A percentile compares a stretch with the other conserved stretches of the same genome.
Conservation (phyloP, 2,329 filamentous ascomycete species). For the Phialophora expanda region DNA sequence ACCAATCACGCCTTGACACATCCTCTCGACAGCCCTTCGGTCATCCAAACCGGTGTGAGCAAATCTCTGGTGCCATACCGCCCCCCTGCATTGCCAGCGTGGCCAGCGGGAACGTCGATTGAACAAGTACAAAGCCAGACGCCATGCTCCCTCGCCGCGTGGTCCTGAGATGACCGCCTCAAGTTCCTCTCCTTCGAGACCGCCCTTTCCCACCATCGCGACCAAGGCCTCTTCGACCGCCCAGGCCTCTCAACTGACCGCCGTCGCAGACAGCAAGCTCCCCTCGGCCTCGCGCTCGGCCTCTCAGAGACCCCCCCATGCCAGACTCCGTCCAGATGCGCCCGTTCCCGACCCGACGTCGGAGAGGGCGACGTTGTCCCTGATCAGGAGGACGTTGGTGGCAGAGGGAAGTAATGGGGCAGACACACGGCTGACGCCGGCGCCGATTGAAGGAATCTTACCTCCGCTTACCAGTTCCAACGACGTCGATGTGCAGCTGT, state of each 20-base stretch:
- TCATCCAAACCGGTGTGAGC: slow-evolving; percentile 36
- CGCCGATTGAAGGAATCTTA: slow-evolving; percentile 78
- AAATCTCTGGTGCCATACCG: slow-evolving; percentile 41
- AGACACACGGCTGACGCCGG: slow-evolving; percentile 63
- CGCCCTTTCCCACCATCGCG: slow-evolving; percentile 34
- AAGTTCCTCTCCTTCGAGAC: slow-evolving; percentile 41
- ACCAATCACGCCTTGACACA: slow-evolving; percentile 39
- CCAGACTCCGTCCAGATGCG: slow-evolving; percentile 39
- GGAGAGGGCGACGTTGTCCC: slow-evolving; percentile 76
- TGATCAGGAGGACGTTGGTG: slow-evolving; percentile 84
- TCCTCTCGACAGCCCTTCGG: slow-evolving; percentile 29
- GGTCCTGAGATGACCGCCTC: slow-evolving; percentile 39
- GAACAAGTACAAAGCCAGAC: slow-evolving; percentile 44
- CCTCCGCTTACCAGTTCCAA: slow-evolving; percentile 93
- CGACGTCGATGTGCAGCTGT: slow-evolving; percentile 89
- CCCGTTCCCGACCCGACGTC: slow-evolving; percentile 60
- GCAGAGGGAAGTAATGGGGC: slow-evolving; percentile 49
- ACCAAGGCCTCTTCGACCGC: slow-evolving; percentile 47
- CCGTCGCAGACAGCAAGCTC: slow-evolving; percentile 30
- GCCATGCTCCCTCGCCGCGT: slow-evolving; percentile 35
- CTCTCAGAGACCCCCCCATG: slow-evolving; percentile 43
- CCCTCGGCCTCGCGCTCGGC: slow-evolving; percentile 41
- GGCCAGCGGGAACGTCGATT: slow-evolving; percentile 23
- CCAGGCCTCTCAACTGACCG: slow-evolving; percentile 37
- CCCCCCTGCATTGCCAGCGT: slow-evolving; percentile 45